Evolutionary conservation across 129 eudicot species (phyloP).

Genomic region (Daucus carota): DH1_v3.0 NC_030385.2:28696501-28697000

Average conservation of each 20-base stretch:
- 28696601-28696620: slow-evolving; percentile 30
- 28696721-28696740: slow-evolving; percentile 21
- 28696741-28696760: neutral
- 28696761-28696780: slow-evolving; percentile 16
- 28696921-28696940: slow-evolving; percentile 44
- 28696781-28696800: neutral
- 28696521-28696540: slow-evolving; percentile 72
- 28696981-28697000: slow-evolving; percentile 61
- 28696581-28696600: slow-evolving; percentile 66
- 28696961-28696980: slow-evolving; percentile 22
- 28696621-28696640: slow-evolving; percentile 16
- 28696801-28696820: slow-evolving; percentile 15
- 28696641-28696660: slow-evolving; percentile 29
- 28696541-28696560: slow-evolving; percentile 49
- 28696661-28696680: slow-evolving; percentile 25
- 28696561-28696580: slow-evolving; percentile 76
- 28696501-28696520: slow-evolving; percentile 68
- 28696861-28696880: neutral
- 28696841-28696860: slow-evolving; percentile 4
- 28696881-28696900: slow-evolving; percentile 1
- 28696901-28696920: slow-evolving; percentile 16
- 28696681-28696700: slow-evolving; percentile 14
- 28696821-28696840: slow-evolving; percentile 10
- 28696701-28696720: slow-evolving; percentile 33
- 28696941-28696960: slow-evolving; percentile 51